Evolutionary conservation across 1,284 basidiomycete species (phyloP), one percentile per base, ranked within the genome.

Genomic region (Marasmius tenuissimus): DNA sequence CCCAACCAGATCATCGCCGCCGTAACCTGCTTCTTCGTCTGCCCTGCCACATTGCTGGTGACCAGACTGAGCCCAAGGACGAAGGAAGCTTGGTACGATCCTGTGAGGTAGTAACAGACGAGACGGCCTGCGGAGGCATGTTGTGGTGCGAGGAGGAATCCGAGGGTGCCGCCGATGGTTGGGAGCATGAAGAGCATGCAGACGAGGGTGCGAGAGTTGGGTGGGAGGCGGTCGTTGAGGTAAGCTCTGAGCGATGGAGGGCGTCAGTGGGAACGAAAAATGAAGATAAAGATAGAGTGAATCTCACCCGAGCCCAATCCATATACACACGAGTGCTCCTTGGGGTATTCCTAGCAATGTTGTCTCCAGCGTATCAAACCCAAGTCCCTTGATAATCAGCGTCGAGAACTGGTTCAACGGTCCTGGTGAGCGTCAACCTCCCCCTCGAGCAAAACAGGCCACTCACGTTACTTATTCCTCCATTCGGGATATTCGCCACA

Each of bases 341-440:
- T 72, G 69, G 34, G 77, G 73, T 52, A 75, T 75, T 51, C 75
- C 65, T 4, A 79, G 70, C 0, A 80, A 70, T 0, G 76, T 72
- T 1, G 78, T 79, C 60, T 78, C 72, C 6, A 74, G 65, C 3
- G 69, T 70, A 16, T 70, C 69, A 67, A 77, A 80, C 9, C 78
- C 77, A 58, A 79, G 70, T 9, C 71, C 70, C 39, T 71, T 71
- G 64, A 77, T 75, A 61, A 79, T 78, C 33, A 78, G 67, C 2
- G 69, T 70, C 14, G 62, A 63, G 54, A 68, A 69, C 61, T 66
- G 55, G 9, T 52, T 12, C 18, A 14, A 49, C 12, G n/a, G 16
- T 37, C n/a, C 14, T 16, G 14, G 22, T 40, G 10, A 34, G 14
- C 16, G 10, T 34, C 11, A 45, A 40, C 11, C 18, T n/a, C 18